Evolutionary conservation across 1,284 basidiomycete species (phyloP).

Genomic region (Peniophora sp.): DNA sequence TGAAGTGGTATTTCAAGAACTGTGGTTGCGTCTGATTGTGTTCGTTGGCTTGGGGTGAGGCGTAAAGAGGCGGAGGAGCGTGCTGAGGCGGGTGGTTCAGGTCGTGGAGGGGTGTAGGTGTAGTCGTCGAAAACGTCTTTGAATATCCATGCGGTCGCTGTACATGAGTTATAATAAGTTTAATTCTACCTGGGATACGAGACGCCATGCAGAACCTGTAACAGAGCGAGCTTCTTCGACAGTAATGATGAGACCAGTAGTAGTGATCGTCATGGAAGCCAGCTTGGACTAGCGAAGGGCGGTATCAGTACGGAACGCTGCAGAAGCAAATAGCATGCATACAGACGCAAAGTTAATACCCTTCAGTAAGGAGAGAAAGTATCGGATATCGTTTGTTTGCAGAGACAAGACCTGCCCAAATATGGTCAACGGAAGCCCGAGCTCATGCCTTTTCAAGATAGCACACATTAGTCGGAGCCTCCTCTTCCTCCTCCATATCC

Average conservation of each 20-base stretch:
- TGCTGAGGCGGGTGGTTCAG: conserved; percentile 27
- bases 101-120: conserved; percentile 39
- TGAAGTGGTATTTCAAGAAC: conserved; percentile 80
- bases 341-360: conserved; percentile 77
- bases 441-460: too few relatives aligned
- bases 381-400: conserved; percentile 72
- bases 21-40: conserved; percentile 20
- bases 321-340: conserved; percentile 11
- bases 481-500: too few relatives aligned
- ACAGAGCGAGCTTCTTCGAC: conserved; percentile 82
- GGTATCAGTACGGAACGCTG: background rate
- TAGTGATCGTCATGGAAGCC: conserved; percentile 69
- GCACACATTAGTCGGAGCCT: too few relatives aligned
- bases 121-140: conserved; percentile 75
- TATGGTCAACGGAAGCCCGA: too few relatives aligned
- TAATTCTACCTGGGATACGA: background rate
- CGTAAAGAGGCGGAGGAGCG: conserved; percentile 9
- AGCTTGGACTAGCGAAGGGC: conserved; percentile 34
- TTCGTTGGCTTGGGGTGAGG: conserved; percentile 7
- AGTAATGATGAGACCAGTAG: conserved; percentile 71
- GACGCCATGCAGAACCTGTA: conserved; percentile 51
- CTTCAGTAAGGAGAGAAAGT: conserved; percentile 65
- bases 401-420: conserved; percentile 59
- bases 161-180: background rate
- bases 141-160: conserved; percentile 85